phyloP scores from a whole-genome alignment of 441 rosid species.

The Lepidium campestre region DNA sequence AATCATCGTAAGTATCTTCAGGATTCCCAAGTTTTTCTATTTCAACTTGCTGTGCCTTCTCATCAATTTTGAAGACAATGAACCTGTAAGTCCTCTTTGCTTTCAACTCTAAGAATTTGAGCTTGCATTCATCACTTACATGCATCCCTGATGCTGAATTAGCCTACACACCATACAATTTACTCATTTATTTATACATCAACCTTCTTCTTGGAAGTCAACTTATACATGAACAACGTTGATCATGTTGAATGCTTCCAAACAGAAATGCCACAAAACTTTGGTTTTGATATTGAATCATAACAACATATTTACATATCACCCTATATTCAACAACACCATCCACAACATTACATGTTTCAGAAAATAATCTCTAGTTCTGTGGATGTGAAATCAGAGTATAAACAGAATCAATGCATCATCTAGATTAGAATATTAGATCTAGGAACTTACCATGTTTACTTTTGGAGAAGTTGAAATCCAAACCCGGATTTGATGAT shows the following conservation, averaged over 20 bases:
- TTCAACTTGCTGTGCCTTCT: constrained; percentile 49
- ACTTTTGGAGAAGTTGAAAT: background rate
- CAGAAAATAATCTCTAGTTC: background rate
- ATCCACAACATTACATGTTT: background rate
- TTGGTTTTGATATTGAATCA: background rate
- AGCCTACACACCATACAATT: constrained; percentile 34
- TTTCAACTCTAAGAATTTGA: constrained; percentile 64
- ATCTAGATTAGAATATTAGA: background rate
- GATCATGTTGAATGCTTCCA: background rate
- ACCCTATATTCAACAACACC: background rate
- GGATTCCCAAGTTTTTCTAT: constrained; percentile 61
- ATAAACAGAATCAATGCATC: background rate
- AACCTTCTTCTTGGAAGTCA: background rate
- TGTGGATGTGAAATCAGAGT: background rate
- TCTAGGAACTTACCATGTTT: constrained; percentile 19
- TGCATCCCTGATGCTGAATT: constrained; percentile 78
- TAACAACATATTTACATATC: background rate
- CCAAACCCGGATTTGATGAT: constrained; percentile 1
- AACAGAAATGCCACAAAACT: background rate
- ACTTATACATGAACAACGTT: background rate
- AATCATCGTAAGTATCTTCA: constrained; percentile 49
- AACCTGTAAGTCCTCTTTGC: constrained; percentile 57
- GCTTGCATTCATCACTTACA: constrained; percentile 62
- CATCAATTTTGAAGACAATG: constrained; percentile 61
- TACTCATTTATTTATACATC: background rate